phyloP scores from a whole-genome alignment of 2,329 filamentous ascomycete genomes.

The Coniella lustricola region DNA sequence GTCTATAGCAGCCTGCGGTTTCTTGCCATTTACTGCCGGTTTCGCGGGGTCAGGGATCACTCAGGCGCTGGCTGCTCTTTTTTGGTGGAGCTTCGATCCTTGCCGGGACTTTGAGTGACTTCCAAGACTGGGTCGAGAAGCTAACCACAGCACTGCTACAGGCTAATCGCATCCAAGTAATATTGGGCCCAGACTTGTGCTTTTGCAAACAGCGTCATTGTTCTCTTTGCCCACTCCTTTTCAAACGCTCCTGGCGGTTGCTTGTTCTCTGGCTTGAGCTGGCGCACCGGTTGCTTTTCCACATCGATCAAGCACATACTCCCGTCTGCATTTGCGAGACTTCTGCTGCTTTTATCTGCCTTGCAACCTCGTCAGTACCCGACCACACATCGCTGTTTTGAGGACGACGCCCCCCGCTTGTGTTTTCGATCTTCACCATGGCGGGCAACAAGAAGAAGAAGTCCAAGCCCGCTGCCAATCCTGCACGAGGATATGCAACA shows the following conservation, averaged over 20 bases:
- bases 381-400: background rate
- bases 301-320: background rate
- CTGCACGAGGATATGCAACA: conserved; percentile 87
- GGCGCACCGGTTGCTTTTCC: background rate
- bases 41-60: conserved; percentile 4
- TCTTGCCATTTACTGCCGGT: conserved; percentile 17
- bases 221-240: background rate
- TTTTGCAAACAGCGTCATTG: background rate
- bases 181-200: too few relatives aligned
- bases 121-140: too few relatives aligned
- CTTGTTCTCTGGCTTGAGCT: background rate
- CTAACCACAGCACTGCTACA: too few relatives aligned
- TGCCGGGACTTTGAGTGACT: background rate
- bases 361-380: background rate
- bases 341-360: background rate
- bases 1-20: conserved; percentile 20
- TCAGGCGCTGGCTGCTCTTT: background rate
- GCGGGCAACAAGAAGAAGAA: conserved; percentile 81
- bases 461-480: conserved; percentile 82
- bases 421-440: conserved; percentile 40
- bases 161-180: too few relatives aligned
- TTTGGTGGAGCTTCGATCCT: conserved; percentile 7
- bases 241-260: background rate
- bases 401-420: background rate
- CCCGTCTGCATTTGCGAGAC: background rate